Base-by-base conservation (phyloP, 257 asterid genomes). In the Ligustrum vulgare region DNA sequence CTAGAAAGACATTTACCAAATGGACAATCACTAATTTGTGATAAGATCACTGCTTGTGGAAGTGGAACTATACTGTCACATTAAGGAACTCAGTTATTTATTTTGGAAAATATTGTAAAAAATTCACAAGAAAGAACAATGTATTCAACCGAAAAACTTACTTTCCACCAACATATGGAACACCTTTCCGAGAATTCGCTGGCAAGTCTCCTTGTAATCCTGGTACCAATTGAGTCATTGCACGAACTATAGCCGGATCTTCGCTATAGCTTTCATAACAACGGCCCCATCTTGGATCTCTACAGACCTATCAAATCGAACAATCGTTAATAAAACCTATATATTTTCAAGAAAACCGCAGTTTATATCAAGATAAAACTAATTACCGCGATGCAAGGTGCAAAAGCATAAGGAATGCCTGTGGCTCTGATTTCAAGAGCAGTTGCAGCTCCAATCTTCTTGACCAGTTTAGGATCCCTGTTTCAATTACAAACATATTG, bases 231-330 rank as follows among this genome's bases (percentile, higher is more conserved):
- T 89, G 90, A n/a, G 97, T 92, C 97, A 92, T 92, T 67, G 79
- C 31, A 65, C 80, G 80, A 77, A 92, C 97, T 31, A 92, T 62
- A 28, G 35, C 72, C 1, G 90, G 87, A 74, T 92, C 91, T 73
- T 92, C 97, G 49, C 96, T 86, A 25, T 86, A 92, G 83, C 97
- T 92, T 75, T 92, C 97, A 28, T 75, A 92, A 74, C 97, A 92
- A 49, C 97, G 83, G 8, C 97, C 97, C 97, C 97, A 92, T 75
- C 97, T 86, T 2, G 93, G 96, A 82, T 92, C 97, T 85, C 97
- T 79, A 34, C 97, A 92, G 0, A 92, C 97, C 97, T 91, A 72
- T 10, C 15, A 68, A 70, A 60, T n/a, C 35, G 67, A 23, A 1
- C 32, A 23, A 8, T 9, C n/a, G n/a, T 25, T 22, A 60, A 22